Evolutionary conservation across 1,284 basidiomycete genomes (phyloP).

Genomic region (Heterobasidion occidentale): DNA sequence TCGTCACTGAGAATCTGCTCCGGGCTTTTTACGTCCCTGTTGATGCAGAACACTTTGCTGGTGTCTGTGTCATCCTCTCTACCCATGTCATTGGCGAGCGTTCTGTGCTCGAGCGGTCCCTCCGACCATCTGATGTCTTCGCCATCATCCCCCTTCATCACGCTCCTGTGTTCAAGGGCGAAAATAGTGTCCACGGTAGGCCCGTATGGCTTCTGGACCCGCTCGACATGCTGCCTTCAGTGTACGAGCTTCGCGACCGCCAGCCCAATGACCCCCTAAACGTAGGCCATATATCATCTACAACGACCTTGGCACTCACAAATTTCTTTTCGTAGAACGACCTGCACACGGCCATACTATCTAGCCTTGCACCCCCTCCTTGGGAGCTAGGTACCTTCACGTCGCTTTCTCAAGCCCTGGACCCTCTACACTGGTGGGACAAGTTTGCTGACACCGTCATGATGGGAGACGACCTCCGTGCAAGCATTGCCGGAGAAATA

Average conservation of each 20-base stretch:
- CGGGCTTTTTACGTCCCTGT: slow-evolving; percentile 31
- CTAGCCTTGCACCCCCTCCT: slow-evolving; percentile 20
- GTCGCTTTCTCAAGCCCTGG: slow-evolving; percentile 17
- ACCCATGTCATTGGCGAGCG: slow-evolving; percentile 23
- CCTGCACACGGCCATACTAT: slow-evolving; percentile 17
- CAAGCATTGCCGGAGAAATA: slow-evolving; percentile 34
- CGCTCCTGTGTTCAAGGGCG: slow-evolving; percentile 25
- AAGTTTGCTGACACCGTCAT: slow-evolving; percentile 33
- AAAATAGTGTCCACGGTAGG: slow-evolving; percentile 19
- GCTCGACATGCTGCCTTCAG: slow-evolving; percentile 36
- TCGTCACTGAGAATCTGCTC: slow-evolving; percentile 37
- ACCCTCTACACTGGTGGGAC: slow-evolving; percentile 33
- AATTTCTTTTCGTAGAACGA: slow-evolving; percentile 1
- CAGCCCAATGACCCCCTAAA: not conserved
- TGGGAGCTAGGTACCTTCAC: slow-evolving; percentile 26
- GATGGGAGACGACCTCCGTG: slow-evolving; percentile 26
- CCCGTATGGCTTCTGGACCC: slow-evolving; percentile 35
- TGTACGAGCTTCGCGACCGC: slow-evolving; percentile 23
- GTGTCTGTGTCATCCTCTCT: slow-evolving; percentile 29
- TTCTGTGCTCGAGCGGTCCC: slow-evolving; percentile 17
- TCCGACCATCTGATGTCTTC: slow-evolving; percentile 27
- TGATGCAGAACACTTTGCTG: slow-evolving; percentile 16
- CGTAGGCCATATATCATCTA: not conserved
- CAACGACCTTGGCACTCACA: not conserved
- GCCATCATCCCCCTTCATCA: slow-evolving; percentile 30